phyloP scores from a whole-genome alignment of 2,329 filamentous ascomycete genomes.

The Trichoderma sp. region DNA sequence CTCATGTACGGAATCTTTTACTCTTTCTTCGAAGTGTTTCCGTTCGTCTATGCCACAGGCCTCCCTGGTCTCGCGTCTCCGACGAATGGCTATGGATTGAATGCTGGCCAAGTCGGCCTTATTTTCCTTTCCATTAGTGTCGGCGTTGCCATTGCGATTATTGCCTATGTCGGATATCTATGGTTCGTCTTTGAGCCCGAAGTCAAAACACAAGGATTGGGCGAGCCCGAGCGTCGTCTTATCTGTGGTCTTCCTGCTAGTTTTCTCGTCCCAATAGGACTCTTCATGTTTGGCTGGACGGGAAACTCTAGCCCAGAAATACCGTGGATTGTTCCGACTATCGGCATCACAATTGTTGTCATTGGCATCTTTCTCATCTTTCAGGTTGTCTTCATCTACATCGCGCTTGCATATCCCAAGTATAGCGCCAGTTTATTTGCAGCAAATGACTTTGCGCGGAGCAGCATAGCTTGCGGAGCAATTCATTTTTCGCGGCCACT shows the following conservation, averaged over 20 bases:
- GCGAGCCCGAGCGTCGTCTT: conserved; percentile 5
- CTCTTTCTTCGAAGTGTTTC: conserved; percentile 16
- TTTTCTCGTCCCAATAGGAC: not conserved
- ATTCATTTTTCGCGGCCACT: conserved; percentile 19
- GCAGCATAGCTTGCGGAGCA: conserved; percentile 6
- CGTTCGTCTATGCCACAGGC: conserved; percentile 1
- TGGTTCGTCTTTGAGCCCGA: not conserved
- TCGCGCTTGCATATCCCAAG: not conserved
- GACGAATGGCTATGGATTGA: conserved; percentile 5
- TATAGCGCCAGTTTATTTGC: conserved; percentile 18
- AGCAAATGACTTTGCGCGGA: conserved; percentile 13
- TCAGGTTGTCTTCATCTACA: conserved; percentile 11
- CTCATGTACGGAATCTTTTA: conserved; percentile 12
- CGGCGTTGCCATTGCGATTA: not conserved
- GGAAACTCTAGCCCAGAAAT: conserved; percentile 1
- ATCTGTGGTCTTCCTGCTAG: not conserved
- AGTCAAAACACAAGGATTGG: not conserved
- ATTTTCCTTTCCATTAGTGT: conserved; percentile 11
- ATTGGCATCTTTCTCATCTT: conserved; percentile 1
- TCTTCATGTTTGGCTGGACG: conserved; percentile 14
- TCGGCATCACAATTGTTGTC: not conserved
- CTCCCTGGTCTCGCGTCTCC: not conserved
- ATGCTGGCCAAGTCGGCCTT: conserved; percentile 5
- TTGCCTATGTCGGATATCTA: conserved; percentile 1
- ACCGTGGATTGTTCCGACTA: conserved; percentile 8